These are phyloP conservation scores for Sphagnum fallax DNA, from an alignment of 228 moss, liverwort and hornwort genomes.

Conservation along the genomic window DNA sequence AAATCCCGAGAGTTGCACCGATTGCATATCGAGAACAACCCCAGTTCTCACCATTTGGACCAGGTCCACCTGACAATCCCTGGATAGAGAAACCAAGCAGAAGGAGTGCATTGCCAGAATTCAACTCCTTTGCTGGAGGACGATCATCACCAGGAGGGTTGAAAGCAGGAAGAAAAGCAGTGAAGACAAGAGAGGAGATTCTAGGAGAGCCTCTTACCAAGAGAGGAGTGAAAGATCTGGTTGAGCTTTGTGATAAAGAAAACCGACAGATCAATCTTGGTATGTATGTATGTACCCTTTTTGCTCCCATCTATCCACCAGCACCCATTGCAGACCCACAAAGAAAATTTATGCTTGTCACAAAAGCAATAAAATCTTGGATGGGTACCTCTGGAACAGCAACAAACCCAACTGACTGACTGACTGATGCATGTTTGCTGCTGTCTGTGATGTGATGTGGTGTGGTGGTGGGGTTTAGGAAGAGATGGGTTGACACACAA, in stretches of 20 bases:
- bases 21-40: constrained; percentile 35
- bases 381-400: neutral
- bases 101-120: constrained; percentile 25
- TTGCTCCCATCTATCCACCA: neutral
- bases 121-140: constrained; percentile 45
- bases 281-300: constrained; percentile 2
- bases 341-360: too few relatives aligned
- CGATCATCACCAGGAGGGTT: constrained; percentile 34
- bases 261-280: constrained; percentile 38
- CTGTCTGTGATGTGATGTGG: neutral
- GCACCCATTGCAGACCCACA: too few relatives aligned
- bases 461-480: constrained; percentile 14
- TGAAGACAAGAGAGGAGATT: constrained; percentile 40
- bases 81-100: constrained; percentile 38
- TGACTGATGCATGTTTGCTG: neutral
- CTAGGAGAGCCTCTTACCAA: constrained; percentile 33
- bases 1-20: constrained; percentile 29
- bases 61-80: constrained; percentile 25
- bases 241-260: constrained; percentile 16
- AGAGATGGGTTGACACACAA: constrained; percentile 57
- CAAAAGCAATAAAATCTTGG: neutral
- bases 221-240: constrained; percentile 24
- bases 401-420: neutral
- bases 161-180: constrained; percentile 29
- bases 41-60: constrained; percentile 41